These are phyloP conservation scores for Phytophthora tentaculata DNA, from an alignment of 352 stramenopile species.

Conservation along the genomic window DNA sequence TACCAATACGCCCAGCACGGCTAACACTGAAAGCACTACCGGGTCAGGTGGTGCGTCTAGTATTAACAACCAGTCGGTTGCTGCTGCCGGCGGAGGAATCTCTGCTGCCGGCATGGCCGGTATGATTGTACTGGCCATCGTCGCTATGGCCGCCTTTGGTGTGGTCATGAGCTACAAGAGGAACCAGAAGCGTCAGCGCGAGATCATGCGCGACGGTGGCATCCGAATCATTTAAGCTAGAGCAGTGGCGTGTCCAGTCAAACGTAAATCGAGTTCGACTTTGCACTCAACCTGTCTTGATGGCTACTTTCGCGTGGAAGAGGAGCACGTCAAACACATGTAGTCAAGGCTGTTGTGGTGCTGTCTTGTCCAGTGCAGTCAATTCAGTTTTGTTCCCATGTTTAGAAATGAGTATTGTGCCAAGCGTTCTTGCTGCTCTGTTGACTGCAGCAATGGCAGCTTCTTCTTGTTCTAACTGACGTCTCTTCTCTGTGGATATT, in stretches of 20 bases:
- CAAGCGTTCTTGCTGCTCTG: too few species aligned
- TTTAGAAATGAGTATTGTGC: too few species aligned
- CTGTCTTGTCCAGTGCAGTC: conserved; percentile 27
- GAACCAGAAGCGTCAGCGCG: conserved; percentile 77
- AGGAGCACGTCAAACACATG: too few species aligned
- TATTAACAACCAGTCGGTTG: conserved; percentile 57
- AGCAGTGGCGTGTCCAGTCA: conserved; percentile 13
- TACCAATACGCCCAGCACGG: conserved; percentile 8
- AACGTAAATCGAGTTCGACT: conserved; percentile 24
- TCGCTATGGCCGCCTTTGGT: conserved; percentile 53
- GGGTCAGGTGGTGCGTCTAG: conserved; percentile 10
- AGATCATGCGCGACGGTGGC: conserved; percentile 77
- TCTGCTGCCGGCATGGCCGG: conserved; percentile 67
- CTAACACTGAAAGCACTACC: conserved; percentile 12
- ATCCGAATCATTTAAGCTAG: conserved; percentile 47
- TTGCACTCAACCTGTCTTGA: conserved; percentile 23
- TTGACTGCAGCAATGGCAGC: too few species aligned
- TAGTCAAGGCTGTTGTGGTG: conserved; percentile 21
- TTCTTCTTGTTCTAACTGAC: too few species aligned
- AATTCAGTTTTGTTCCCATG: conserved; percentile 21
- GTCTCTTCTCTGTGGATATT: too few species aligned
- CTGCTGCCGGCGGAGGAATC: conserved; percentile 29
- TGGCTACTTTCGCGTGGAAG: conserved; percentile 3
- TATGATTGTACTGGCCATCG: conserved; percentile 61
- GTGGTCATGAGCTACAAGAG: conserved; percentile 78